Base-by-base conservation (phyloP, 2,329 filamentous ascomycete genomes). In the Fusarium avenaceum region DNA sequence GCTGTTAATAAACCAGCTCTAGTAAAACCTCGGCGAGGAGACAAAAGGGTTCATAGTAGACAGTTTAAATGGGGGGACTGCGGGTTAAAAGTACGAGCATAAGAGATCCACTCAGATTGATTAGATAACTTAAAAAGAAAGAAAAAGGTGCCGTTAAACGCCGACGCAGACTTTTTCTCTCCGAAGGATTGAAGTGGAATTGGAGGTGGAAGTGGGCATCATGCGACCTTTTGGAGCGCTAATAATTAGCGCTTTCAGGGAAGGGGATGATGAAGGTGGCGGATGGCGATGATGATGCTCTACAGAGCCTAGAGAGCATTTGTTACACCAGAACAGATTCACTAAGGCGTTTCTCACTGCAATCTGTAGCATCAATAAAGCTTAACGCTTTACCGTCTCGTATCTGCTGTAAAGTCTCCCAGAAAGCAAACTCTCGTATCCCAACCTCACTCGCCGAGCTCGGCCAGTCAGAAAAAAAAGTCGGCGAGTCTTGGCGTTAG, bases 111-210 rank as follows among this genome's bases (percentile, higher is more conserved):
- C 52, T 30, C 26, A 65, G 65, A 67, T 67, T 61, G 65, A 67
- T 67, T 69, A 67, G 65, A 67, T 67, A 61, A 67, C 42, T 63
- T 62, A 49, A 63, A 59, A 24, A 24, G 24, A 7, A 24, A 61
- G 46, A 47, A 33, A 17, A 35, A 17, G 33, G 15, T 35, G 33
- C 33, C 33, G 33, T 35, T 44, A 10, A 7, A 38, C 17, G 35
- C 35, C 35, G 35, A 38, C 9, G 17, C 35, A 38, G 17, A 38
- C 35, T 38, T 38, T 35, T 35, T 35, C 35, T 54, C 38, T 54
- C 49, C 32, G 43, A n/a, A 38, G 51, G 42, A 54, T 42, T 47
- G 53, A 38, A 45, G 32, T 52, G 56, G 44, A 38, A 32, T 10
- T 30, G 53, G 53, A 38, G 39, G 32, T 52, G 56, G 44, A 38